Evolutionary conservation across 345 rosid genomes (phyloP), one percentile per base, ranked within the genome.

Genomic region (Eucalyptus leucophloia): DNA sequence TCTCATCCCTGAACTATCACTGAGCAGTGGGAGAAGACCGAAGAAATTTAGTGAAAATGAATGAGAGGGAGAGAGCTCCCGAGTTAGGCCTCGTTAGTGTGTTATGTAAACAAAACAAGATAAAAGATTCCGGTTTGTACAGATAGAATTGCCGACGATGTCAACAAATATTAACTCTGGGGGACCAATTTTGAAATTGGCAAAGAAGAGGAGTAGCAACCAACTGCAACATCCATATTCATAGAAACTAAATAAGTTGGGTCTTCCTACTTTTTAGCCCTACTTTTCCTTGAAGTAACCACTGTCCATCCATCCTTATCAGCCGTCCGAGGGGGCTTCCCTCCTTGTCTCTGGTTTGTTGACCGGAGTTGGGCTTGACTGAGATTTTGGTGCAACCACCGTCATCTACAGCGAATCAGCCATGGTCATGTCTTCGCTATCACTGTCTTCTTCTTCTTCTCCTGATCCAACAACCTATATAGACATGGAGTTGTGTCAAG

Each of bases 241-340:
- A 12, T 14, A 56, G 54, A 54, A 51, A 40, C 47, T 77, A 26
- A 15, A 83, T 24, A 51, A 77, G 81, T n/a, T 47, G 34, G 42
- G 60, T 86, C 87, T 94, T 60, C 93, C 62, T 92, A 95, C 91
- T 89, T 93, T 93, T 91, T 93, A 86, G 96, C 96, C 91, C 90
- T 93, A 87, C 91, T 95, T 90, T 93, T 94, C 82, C 89, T 95
- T 49, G 94, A 87, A 34, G 94, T 93, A 86, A 96, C 97, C 28
- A 93, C 93, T 1, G 89, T 91, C 99, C 99, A 98, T 49, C 96
- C 99, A 88, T 97, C 98, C 83, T 93, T 94, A n/a, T 90, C 92
- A 89, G 92, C 92, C 34, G 51, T 86, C 81, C 86, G 90, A 40
- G 91, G 45, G 28, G 89, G 53, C 87, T 53, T 54, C 34, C 91